These are phyloP conservation scores for Venturia oleaginea DNA, from an alignment of 2,329 filamentous ascomycete species.

Conservation along the genomic window DNA sequence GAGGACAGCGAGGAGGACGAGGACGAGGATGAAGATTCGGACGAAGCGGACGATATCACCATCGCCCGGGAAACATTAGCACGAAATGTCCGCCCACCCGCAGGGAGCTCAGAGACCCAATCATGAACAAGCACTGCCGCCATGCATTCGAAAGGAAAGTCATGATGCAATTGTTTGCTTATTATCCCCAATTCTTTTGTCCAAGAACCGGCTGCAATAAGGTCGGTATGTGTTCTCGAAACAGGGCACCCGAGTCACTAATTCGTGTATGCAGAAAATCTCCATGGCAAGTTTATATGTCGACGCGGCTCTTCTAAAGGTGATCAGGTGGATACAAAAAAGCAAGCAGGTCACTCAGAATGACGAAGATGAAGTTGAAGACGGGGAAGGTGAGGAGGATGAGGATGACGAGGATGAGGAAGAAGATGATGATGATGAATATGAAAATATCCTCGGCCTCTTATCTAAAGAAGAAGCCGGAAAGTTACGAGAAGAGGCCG, in stretches of 20 bases:
- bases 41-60: constrained; percentile 63
- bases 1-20: no score
- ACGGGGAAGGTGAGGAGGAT: no score
- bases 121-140: constrained; percentile 67
- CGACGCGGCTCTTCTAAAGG: constrained; percentile 26
- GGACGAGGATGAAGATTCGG: constrained; percentile 51
- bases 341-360: constrained; percentile 19
- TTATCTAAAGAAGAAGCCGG: no score
- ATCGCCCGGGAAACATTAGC: constrained; percentile 55
- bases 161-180: constrained; percentile 47
- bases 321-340: constrained; percentile 28
- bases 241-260: not conserved
- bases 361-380: constrained; percentile 18
- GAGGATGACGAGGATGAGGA: no score
- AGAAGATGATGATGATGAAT: no score
- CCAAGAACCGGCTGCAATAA: constrained; percentile 56
- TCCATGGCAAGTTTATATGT: constrained; percentile 22
- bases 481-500: no score
- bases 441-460: no score
- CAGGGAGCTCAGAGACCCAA: constrained; percentile 60
- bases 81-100: constrained; percentile 64
- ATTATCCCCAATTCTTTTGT: constrained; percentile 44
- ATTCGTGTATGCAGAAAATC: constrained; percentile 22
- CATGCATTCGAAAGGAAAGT: constrained; percentile 60
- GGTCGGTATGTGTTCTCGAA: constrained; percentile 20